Conservation (phyloP, 257 asterid genomes). For the Mentha longifolia region DNA sequence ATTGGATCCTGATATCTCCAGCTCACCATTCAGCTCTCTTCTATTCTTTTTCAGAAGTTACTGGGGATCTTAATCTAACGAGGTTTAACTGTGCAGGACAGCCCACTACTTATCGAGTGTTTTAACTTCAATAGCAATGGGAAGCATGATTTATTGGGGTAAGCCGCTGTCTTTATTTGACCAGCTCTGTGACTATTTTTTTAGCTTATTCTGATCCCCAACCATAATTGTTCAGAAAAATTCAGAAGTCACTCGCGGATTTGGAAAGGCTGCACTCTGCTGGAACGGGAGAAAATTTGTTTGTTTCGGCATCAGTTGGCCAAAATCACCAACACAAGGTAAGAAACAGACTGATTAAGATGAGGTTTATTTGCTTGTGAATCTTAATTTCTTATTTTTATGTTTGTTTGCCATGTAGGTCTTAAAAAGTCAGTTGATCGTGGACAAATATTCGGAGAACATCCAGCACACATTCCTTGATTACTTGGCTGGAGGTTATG, state of each 20-base stretch:
- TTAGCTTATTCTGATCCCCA: slow-evolving; percentile 38
- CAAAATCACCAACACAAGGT: slow-evolving; percentile 82
- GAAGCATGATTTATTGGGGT: slow-evolving; percentile 93
- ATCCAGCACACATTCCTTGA: slow-evolving; percentile 86
- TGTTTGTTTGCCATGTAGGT: slow-evolving; percentile 50
- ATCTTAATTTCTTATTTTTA: not conserved
- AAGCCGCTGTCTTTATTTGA: slow-evolving; percentile 35
- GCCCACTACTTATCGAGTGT: slow-evolving; percentile 88
- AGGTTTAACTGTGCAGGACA: slow-evolving; percentile 79
- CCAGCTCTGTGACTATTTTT: slow-evolving; percentile 28
- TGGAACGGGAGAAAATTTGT: slow-evolving; percentile 66
- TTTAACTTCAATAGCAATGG: slow-evolving; percentile 92
- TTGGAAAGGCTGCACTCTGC: slow-evolving; percentile 76
- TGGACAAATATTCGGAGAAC: slow-evolving; percentile 81
- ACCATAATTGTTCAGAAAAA: slow-evolving; percentile 63
- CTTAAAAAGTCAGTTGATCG: slow-evolving; percentile 78
- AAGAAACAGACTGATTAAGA: slow-evolving; percentile 22
- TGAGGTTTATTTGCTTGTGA: slow-evolving; percentile 16
- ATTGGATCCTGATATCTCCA: slow-evolving; percentile 22
- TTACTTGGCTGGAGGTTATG: slow-evolving; percentile 87
- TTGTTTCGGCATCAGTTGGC: slow-evolving; percentile 56
- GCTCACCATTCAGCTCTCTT: slow-evolving; percentile 18
- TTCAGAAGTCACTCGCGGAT: slow-evolving; percentile 86
- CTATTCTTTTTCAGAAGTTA: slow-evolving; percentile 19
- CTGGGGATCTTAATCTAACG: slow-evolving; percentile 32